Evolutionary conservation across 1,284 basidiomycete genomes (phyloP), one percentile per base, ranked within the genome.

Genomic region (Fomitopsis palustris): DNA sequence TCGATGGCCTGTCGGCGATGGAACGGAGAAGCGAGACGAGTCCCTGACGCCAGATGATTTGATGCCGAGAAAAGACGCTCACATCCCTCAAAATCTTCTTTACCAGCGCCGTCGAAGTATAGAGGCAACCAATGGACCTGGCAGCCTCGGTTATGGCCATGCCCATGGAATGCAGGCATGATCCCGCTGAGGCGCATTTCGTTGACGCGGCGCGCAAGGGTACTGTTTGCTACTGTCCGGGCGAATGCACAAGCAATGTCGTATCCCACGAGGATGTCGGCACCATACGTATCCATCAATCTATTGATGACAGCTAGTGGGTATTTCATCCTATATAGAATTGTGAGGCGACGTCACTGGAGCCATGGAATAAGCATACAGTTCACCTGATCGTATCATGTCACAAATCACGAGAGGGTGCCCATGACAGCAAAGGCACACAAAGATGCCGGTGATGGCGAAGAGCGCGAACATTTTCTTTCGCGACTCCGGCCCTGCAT

Each of bases 341-440:
- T 5, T 12, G 23, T 27, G 2, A 21, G 42, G 29, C 10, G 43
- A 56, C 33, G 58, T 53, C 23, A 42, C 19, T 5, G 17, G 10
- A 54, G 10, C 19, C 3, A 38, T 42, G 38, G 10, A 39, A 31
- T 5, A 3, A 10, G 65, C 72, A 57, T 60, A 75, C 74, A 74
- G 64, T 58, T 78, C 75, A 0, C 77, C 73, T 55, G 70, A 74
- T 7, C 56, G 57, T 8, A 77, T 56, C 72, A 78, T 77, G 56
- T 77, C 75, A 17, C 58, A 64, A 0, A 73, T 55, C 61, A 67
- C 67, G 7, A 75, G 57, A 1, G 75, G 56, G 2, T 73, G 60
- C 0, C 75, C 75, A 12, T 45, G 43, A 2, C 43, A 23, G 21
- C 43, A 45, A 2, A 45, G 9, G 23, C 23, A 25, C 21, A 63